phyloP scores from a whole-genome alignment of 257 asterid species.

The Nemophila menziesii region DNA sequence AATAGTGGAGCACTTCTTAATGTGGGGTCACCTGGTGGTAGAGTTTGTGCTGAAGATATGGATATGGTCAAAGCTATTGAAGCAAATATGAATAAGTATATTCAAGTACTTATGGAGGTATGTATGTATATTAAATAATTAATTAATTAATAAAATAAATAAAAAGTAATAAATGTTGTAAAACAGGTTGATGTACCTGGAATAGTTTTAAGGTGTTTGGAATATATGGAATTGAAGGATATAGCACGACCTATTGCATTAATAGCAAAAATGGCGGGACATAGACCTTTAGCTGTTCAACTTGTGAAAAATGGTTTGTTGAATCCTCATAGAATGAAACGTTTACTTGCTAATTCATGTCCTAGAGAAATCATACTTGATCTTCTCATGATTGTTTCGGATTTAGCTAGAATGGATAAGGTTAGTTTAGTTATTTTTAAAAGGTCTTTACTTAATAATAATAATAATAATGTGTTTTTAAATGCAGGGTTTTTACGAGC shows the following conservation, averaged over 20 bases:
- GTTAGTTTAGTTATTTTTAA: slow-evolving; percentile 18
- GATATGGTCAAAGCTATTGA: slow-evolving; percentile 89
- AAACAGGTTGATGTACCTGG: slow-evolving; percentile 71
- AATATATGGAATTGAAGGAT: slow-evolving; percentile 69
- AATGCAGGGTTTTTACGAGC: slow-evolving; percentile 60
- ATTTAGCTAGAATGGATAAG: slow-evolving; percentile 97
- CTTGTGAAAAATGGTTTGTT: slow-evolving; percentile 76
- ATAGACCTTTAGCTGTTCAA: slow-evolving; percentile 74
- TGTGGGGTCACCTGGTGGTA: slow-evolving; percentile 94
- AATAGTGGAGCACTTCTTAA: slow-evolving; percentile 88
- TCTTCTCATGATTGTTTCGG: slow-evolving; percentile 91
- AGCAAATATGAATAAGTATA: slow-evolving; percentile 69
- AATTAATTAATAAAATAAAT: too few relatives aligned
- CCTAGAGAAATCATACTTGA: slow-evolving; percentile 77
- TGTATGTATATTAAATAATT: too few relatives aligned
- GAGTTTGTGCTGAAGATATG: slow-evolving; percentile 79
- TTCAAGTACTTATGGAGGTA: slow-evolving; percentile 88
- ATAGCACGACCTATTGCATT: slow-evolving; percentile 75
- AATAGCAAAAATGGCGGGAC: slow-evolving; percentile 71
- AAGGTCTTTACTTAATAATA: neutral
- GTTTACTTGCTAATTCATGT: slow-evolving; percentile 54
- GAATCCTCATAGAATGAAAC: slow-evolving; percentile 61
- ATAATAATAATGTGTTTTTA: slow-evolving; percentile 8
- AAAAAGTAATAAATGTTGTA: too few relatives aligned
- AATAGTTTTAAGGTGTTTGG: slow-evolving; percentile 61